Base-by-base conservation (phyloP, 106 monocot genomes). In the Acanthochlamys bracteata region DNA sequence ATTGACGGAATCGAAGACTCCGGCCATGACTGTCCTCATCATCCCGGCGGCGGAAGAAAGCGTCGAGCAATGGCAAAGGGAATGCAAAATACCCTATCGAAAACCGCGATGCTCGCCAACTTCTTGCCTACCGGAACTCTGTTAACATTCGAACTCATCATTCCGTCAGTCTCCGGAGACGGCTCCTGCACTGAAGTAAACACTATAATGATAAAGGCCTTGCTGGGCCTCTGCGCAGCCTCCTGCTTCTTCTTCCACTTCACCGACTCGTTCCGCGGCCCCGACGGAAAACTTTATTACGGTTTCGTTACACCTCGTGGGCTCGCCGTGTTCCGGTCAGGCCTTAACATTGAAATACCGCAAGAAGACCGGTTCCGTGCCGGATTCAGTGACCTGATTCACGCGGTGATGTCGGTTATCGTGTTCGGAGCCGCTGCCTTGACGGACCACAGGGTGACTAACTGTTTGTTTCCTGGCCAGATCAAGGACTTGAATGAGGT, bases 231-330 rank as follows among this genome's bases (percentile, higher is more conserved):
- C 57, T 90, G 86, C 75, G 84, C 82, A 40, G 42, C 59, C 23
- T 87, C 84, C 40, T 96, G 95, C 84, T 90, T 90, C 87, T 76
- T 96, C 80, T 96, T 96, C 87, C 90, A 96, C 78, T 95, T 95
- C 95, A 95, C 90, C 66, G 95, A 95, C 82, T 87, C 84, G 66
- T 95, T 95, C 74, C 81, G 77, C 9, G 68, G 64, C 0, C 62
- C 86, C 8, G 84, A 95, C 67, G 95, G 90, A 1, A 87, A 66
- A 55, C 80, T 87, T 53, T 87, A 95, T 76, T 90, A 95, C 73
- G 95, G 90, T 14, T 74, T 95, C 61, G 90, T 95, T 27, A 90
- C 95, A 19, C 90, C 86, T 13, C 17, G 71, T 43, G 90, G 90
- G n/a, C 71, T 95, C 47, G 75, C 90, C 7, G 65, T 95, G 49